Evolutionary conservation across 2,329 filamentous ascomycete species (phyloP), one percentile per base, ranked within the genome.

Genomic region (Coniochaeta sp.): DNA sequence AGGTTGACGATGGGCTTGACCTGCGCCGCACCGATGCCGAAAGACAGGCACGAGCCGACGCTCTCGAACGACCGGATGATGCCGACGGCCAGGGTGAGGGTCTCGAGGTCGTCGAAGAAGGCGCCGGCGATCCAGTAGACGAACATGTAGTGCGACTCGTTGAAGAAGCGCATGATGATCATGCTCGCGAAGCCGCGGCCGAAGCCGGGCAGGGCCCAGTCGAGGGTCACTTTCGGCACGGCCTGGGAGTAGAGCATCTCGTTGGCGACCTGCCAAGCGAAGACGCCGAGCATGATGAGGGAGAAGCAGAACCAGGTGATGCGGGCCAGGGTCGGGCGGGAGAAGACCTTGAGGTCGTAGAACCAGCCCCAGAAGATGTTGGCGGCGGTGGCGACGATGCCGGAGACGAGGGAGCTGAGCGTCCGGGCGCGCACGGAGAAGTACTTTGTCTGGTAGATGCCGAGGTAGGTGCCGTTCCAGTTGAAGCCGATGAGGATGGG

Each of bases 371-470:
- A 80, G 57, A 79, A 74, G 14, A 80, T 70, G 61, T 81, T 79
- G 33, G 77, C 77, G 17, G 69, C 67, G 0, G 76, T 74, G 0
- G 78, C 79, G 1, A 72, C 76, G 26, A 82, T 67, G 6, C 78
- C 78, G 0, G 79, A 79, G 0, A 73, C 73, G 47, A 82, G 64
- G 0, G 78, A 74, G 0, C 75, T 76, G 1, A 82, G 69, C 1
- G 79, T 76, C 3, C 79, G 70, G 0, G 79, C 70, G 1, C 80
- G 74, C 2, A 82, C 79, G 3, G 77, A 79, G 64, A 81, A 81
- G 69, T 82, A 82, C 28, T 74, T 77, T 11, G 79, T 77, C 17
- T 82, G 72, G 64, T 82, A 83, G 19, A 81, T 81, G 7, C 79
- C 78, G 24, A 80, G 70, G 28, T 83, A 82, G 0, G 79, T 80